phyloP scores from a whole-genome alignment of 169 alveolate species.

The Plasmodium reichenowi region DNA sequence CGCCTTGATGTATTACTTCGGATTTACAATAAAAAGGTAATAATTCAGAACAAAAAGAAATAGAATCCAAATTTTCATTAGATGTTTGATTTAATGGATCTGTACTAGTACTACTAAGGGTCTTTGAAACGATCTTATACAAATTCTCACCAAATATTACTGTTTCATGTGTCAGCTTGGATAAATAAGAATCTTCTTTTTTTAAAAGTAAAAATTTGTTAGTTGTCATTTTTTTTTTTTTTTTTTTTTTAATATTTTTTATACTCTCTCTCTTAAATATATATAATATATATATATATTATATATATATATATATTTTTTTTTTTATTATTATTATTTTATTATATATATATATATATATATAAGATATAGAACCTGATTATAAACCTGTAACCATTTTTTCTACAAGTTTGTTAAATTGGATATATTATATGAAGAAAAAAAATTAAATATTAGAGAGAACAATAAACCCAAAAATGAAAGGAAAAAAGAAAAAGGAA shows the following conservation, averaged over 20 bases:
- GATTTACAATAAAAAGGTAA: slow-evolving; percentile 77
- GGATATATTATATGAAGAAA: too few species aligned
- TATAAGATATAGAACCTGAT: too few species aligned
- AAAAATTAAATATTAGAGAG: too few species aligned
- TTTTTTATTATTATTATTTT: neutral
- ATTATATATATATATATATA: too few species aligned
- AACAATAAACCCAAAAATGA: too few species aligned
- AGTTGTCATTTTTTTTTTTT: slow-evolving; percentile 30
- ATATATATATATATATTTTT: neutral
- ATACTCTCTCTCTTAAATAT: neutral
- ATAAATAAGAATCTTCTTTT: slow-evolving; percentile 60
- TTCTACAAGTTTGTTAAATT: too few species aligned
- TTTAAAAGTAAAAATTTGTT: slow-evolving; percentile 30
- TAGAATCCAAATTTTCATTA: slow-evolving; percentile 11
- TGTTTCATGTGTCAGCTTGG: slow-evolving; percentile 66
- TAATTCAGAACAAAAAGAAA: slow-evolving; percentile 72
- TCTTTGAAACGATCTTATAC: slow-evolving; percentile 28
- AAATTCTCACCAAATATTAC: slow-evolving; percentile 73
- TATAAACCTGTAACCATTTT: too few species aligned
- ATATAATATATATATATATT: slow-evolving; percentile 6
- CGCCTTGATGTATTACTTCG: slow-evolving; percentile 44
- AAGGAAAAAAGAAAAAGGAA: neutral
- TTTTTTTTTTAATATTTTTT: slow-evolving; percentile 7
- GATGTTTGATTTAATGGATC: neutral
- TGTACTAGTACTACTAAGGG: slow-evolving; percentile 3